Evolutionary conservation across 164 flowering plant species (phyloP).

Genomic region (Berberis thunbergii): DNA sequence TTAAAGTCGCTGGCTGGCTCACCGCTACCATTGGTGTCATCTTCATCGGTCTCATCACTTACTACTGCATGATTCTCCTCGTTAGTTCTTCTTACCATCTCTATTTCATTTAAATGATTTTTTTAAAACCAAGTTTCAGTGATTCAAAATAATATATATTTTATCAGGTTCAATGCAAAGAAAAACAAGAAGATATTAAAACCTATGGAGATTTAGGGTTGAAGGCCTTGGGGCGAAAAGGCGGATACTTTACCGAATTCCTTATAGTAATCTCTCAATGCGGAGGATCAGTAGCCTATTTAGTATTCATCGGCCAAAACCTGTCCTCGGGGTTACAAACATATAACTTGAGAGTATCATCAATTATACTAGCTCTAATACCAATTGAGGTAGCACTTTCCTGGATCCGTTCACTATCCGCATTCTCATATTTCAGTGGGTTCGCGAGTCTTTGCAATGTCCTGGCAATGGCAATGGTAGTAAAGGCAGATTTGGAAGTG

Average conservation of each 20-base stretch:
- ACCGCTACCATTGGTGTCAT: slow-evolving; percentile 15
- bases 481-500: slow-evolving; percentile 16
- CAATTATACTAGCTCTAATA: slow-evolving; percentile 15
- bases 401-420: slow-evolving; percentile 20
- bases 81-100: slow-evolving; percentile 4
- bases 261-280: slow-evolving; percentile 18
- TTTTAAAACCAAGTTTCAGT: neutral
- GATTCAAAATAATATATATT: neutral
- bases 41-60: slow-evolving; percentile 17
- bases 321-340: slow-evolving; percentile 14
- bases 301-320: slow-evolving; percentile 22
- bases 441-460: slow-evolving; percentile 22
- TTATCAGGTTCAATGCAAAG: slow-evolving; percentile 19
- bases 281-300: slow-evolving; percentile 23
- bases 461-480: slow-evolving; percentile 21
- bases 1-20: slow-evolving; percentile 20
- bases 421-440: slow-evolving; percentile 21
- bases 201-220: slow-evolving; percentile 22
- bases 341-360: slow-evolving; percentile 1
- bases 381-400: slow-evolving; percentile 20
- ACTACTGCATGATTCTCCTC: slow-evolving; percentile 21
- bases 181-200: slow-evolving; percentile 1
- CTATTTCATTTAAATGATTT: neutral
- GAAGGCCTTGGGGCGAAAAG: slow-evolving; percentile 17
- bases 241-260: slow-evolving; percentile 16